Evolutionary conservation across 2,329 filamentous ascomycete genomes (phyloP).

Genomic region (Xylaria hypoxylon): DNA sequence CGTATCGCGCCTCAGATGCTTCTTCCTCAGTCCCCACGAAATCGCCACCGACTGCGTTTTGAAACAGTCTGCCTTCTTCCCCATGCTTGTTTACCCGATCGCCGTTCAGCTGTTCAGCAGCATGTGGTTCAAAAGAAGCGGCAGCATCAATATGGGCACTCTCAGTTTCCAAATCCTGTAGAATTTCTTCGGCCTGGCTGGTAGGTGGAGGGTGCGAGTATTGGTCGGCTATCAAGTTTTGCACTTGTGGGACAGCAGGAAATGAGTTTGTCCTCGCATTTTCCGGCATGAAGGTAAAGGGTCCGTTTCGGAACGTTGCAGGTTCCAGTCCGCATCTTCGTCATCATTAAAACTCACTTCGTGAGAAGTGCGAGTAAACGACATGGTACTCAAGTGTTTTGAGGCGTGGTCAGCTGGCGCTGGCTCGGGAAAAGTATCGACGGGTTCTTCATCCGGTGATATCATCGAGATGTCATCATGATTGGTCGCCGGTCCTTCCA

Average conservation of each 20-base stretch:
- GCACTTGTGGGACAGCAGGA: conserved; percentile 63
- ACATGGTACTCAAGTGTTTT: conserved; percentile 71
- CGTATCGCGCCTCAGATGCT: conserved; percentile 69
- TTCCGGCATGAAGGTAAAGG: conserved; percentile 69
- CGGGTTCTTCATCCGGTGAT: conserved; percentile 17
- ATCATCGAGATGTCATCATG: conserved; percentile 3
- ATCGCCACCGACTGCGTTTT: conserved; percentile 59
- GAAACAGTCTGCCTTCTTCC: conserved; percentile 43
- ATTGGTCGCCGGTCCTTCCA: conserved; percentile 7
- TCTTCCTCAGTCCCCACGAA: conserved; percentile 56
- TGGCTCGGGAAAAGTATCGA: conserved; percentile 19
- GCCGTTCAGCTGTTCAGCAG: conserved; percentile 52
- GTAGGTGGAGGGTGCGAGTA: conserved; percentile 56
- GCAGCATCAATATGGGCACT: conserved; percentile 57
- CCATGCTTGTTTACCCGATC: conserved; percentile 39
- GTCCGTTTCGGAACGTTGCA: conserved; percentile 66
- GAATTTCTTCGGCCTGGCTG: conserved; percentile 65
- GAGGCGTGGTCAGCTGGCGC: conserved; percentile 49
- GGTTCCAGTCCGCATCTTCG: conserved; percentile 68
- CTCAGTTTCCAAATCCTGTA: conserved; percentile 64
- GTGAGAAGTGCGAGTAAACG: conserved; percentile 72
- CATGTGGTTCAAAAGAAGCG: conserved; percentile 52
- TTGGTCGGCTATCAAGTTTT: conserved; percentile 47
- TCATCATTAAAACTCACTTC: conserved; percentile 70
- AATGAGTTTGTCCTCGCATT: conserved; percentile 73